These are phyloP conservation scores for Batkoa obscura DNA, from an alignment of 371 early-diverging fungal genomes.

Conservation along the genomic window DNA sequence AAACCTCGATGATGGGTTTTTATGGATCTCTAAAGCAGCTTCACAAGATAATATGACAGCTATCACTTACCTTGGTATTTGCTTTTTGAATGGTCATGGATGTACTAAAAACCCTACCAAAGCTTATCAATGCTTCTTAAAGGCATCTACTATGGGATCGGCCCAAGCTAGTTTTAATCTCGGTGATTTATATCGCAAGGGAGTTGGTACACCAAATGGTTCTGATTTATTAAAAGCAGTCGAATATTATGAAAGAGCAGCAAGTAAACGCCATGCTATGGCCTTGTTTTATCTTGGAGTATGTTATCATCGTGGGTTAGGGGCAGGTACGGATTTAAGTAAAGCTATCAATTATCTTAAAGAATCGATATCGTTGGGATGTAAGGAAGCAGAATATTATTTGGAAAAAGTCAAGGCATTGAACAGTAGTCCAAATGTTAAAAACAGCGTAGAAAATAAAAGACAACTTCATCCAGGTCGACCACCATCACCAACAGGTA, in stretches of 20 bases:
- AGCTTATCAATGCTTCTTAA: not conserved
- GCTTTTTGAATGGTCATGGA: conserved; percentile 63
- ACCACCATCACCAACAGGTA: too few relatives aligned
- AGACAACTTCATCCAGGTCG: too few relatives aligned
- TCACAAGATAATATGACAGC: conserved; percentile 15
- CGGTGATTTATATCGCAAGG: not conserved
- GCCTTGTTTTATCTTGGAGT: conserved; percentile 2
- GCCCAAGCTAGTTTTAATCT: not conserved
- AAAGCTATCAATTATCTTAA: not conserved
- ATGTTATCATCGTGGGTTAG: not conserved
- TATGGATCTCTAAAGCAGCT: conserved; percentile 21
- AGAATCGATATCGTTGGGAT: not conserved
- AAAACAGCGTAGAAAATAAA: too few relatives aligned
- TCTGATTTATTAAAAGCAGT: not conserved
- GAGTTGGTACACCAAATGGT: not conserved
- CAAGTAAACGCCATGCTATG: not conserved
- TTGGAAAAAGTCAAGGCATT: not conserved
- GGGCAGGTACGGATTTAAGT: not conserved
- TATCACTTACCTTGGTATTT: conserved; percentile 36
- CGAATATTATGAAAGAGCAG: not conserved
- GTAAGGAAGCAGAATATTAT: not conserved
- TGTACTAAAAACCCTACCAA: conserved; percentile 18
- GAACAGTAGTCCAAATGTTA: too few relatives aligned
- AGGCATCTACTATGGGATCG: not conserved
- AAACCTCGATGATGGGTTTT: conserved; percentile 16